Base-by-base conservation (phyloP, 441 rosid species). In the Metrosideros polymorpha region DNA sequence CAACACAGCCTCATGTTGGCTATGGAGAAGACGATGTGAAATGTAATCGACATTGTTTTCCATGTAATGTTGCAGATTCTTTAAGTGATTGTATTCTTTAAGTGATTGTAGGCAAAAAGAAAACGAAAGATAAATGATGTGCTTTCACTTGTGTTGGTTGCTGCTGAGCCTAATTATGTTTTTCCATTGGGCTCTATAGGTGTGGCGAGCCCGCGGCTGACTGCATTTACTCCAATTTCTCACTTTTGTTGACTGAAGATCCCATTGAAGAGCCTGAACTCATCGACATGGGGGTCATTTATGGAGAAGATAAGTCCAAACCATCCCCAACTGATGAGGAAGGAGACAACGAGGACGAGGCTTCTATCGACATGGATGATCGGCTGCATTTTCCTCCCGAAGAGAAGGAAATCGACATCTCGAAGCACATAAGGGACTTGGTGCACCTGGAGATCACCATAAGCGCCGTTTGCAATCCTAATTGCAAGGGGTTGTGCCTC, bases 401-500 rank as follows among this genome's bases (percentile, higher is more conserved):
- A 87, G 91, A 91, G 85, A 93, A 91, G 86, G 96, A 97, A 87
- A 89, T 96, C 7, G 99, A 97, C 84, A 94, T 97, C 51, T 95
- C 96, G 8, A 95, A 96, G 93, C 90, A 94, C 92, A 88, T 96
- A 86, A 90, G 97, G 89, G 99, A 96, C 91, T 59, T 92, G 90
- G 92, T 97, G 87, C 99, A 96, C 87, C 76, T 97, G 83, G 99
- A 97, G 85, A 93, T 95, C 83, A 93, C 95, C 84, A 90, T 93
- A n/a, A 90, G 89, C 22, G 98, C 93, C 0, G 77, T 96, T 51
- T 97, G 99, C 3, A 91, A 93, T 89, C 89, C 96, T 85, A 89
- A 84, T 12, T 95, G 99, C 93, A 94, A 92, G 91, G 98, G 99
- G 61, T 13, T 93, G 71, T 97, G 99, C 88, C 93, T 94, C 79